These are phyloP conservation scores for Lactarius deliciosus DNA, from an alignment of 768 basidiomycete genomes.

Conservation along the genomic window DNA sequence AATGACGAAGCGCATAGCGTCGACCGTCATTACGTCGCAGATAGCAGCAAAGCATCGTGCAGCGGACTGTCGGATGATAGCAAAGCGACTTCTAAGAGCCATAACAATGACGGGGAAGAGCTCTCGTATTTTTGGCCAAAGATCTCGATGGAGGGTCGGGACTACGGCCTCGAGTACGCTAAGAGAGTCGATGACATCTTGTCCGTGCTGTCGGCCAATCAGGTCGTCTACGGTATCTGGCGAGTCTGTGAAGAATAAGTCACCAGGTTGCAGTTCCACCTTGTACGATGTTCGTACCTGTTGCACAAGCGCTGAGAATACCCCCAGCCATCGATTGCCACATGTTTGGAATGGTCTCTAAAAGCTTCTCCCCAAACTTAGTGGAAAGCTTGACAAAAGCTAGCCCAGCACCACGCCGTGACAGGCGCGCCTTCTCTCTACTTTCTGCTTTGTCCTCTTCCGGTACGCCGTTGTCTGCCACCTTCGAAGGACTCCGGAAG, in stretches of 20 bases:
- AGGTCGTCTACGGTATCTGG: conserved; percentile 57
- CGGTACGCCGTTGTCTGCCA: conserved; percentile 39
- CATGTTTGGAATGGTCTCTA: conserved; percentile 86
- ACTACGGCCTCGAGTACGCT: conserved; percentile 85
- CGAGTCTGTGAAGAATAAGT: conserved; percentile 34
- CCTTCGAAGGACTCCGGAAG: conserved; percentile 49
- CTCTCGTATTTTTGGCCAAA: conserved; percentile 66
- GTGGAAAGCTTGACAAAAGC: conserved; percentile 79
- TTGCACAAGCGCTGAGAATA: conserved; percentile 61
- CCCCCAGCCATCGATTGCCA: conserved; percentile 92
- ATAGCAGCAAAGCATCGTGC: conserved; percentile 86
- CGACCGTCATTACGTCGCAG: conserved; percentile 79
- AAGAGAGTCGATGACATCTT: conserved; percentile 89
- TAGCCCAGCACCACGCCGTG: conserved; percentile 80
- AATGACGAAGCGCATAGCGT: conserved; percentile 89
- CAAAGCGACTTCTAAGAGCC: conserved; percentile 82
- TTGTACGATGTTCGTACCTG: conserved; percentile 48
- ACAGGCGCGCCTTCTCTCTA: conserved; percentile 71
- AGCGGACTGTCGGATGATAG: conserved; percentile 86
- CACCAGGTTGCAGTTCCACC: background rate
- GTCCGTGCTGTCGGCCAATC: conserved; percentile 74
- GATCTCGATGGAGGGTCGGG: conserved; percentile 66
- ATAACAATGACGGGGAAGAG: conserved; percentile 75
- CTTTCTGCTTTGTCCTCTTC: conserved; percentile 45
- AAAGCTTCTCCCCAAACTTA: conserved; percentile 68